Conservation (phyloP, 2,329 filamentous ascomycete species). For the Arthrobotrys iridis region DNA sequence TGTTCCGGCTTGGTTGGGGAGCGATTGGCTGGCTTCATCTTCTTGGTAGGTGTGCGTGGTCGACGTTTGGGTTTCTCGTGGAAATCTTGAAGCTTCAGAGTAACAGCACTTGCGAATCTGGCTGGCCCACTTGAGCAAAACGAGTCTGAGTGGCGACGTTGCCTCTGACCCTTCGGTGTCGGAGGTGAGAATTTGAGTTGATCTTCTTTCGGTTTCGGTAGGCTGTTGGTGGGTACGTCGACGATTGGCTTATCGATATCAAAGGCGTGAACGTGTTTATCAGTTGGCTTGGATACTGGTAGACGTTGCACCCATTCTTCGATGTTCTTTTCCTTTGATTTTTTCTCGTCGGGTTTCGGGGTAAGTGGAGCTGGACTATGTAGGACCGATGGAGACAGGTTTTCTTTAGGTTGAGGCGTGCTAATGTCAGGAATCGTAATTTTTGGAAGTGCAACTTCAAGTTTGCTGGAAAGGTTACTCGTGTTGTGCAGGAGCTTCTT, state of each 20-base stretch:
- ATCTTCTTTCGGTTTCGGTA: neutral
- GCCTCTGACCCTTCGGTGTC: neutral
- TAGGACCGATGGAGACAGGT: neutral
- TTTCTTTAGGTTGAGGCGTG: neutral
- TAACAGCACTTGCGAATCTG: neutral
- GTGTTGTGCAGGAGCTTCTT: too few relatives aligned
- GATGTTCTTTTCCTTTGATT: neutral
- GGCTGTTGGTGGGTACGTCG: neutral
- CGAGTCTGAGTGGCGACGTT: neutral
- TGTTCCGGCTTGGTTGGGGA: neutral
- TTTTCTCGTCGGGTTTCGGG: neutral
- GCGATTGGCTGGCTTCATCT: neutral
- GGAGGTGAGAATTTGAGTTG: neutral
- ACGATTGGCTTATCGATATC: neutral
- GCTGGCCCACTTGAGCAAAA: neutral
- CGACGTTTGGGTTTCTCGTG: neutral
- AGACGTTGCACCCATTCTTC: neutral
- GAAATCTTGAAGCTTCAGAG: neutral
- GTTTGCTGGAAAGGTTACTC: neutral
- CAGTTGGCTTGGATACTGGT: neutral
- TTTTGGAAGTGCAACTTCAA: neutral
- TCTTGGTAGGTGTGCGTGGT: neutral
- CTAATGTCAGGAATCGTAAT: neutral
- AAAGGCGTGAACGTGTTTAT: slow-evolving; percentile 11
- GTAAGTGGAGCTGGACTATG: neutral